These are phyloP conservation scores for Phytophthora pluvialis DNA, from an alignment of 352 stramenopile species.

Conservation along the genomic window DNA sequence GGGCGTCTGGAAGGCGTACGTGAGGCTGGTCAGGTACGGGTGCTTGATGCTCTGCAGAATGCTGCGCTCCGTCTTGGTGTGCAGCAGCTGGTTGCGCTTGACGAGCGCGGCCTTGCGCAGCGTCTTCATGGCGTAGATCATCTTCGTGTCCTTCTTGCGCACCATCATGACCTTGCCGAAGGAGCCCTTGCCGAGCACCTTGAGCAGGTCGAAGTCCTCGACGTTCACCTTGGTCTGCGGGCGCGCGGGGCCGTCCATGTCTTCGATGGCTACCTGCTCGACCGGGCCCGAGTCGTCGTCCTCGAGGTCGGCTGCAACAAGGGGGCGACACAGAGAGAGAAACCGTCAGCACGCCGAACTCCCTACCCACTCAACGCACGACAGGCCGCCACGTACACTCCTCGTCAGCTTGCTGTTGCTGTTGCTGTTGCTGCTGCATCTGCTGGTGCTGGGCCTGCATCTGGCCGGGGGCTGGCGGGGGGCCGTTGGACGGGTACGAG, in stretches of 20 bases:
- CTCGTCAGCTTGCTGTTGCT: slow-evolving; percentile 46
- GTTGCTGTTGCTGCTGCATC: slow-evolving; percentile 29
- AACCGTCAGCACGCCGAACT: slow-evolving; percentile 3
- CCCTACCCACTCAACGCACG: neutral
- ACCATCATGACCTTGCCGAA: slow-evolving; percentile 98
- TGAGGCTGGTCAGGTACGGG: slow-evolving; percentile 89
- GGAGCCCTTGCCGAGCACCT: slow-evolving; percentile 95
- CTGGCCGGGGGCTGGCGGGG: slow-evolving; percentile 38
- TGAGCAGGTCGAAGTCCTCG: slow-evolving; percentile 93
- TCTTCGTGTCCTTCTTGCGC: slow-evolving; percentile 93
- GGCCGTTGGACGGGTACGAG: slow-evolving; percentile 49
- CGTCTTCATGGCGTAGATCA: slow-evolving; percentile 97
- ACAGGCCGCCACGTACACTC: slow-evolving; percentile 58
- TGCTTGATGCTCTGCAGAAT: slow-evolving; percentile 94
- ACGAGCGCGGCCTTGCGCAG: slow-evolving; percentile 93
- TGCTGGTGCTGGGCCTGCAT: slow-evolving; percentile 27
- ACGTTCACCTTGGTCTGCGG: slow-evolving; percentile 88
- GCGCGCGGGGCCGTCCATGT: slow-evolving; percentile 69
- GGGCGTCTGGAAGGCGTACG: slow-evolving; percentile 90
- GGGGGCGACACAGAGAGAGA: slow-evolving; percentile 5
- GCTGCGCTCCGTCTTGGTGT: slow-evolving; percentile 95
- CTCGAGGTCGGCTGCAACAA: slow-evolving; percentile 67
- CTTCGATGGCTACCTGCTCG: slow-evolving; percentile 85
- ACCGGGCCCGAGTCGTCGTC: slow-evolving; percentile 83
- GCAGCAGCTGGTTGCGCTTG: slow-evolving; percentile 93